phyloP scores from a whole-genome alignment of 352 stramenopile genomes.

The Pythium dissimile region DNA sequence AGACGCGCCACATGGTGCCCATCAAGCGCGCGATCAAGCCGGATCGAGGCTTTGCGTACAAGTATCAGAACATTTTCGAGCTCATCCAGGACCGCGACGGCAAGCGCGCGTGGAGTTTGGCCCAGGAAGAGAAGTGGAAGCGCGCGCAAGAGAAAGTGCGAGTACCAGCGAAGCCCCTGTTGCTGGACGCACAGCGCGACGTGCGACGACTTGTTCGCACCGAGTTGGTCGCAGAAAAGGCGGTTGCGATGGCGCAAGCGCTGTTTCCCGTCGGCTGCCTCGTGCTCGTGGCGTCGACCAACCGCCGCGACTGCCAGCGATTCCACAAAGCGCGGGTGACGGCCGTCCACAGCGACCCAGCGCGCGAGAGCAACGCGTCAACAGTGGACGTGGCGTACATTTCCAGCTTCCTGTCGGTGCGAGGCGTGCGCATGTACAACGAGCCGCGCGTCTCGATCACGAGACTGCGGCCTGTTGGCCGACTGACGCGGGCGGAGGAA shows the following conservation, averaged over 20 bases:
- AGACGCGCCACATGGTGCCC: constrained; percentile 43
- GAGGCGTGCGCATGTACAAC: constrained; percentile 28
- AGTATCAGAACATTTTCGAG: constrained; percentile 70
- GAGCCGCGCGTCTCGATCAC: constrained; percentile 21
- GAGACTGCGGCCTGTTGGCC: constrained; percentile 13
- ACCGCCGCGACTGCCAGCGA: constrained; percentile 8
- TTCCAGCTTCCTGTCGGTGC: constrained; percentile 16
- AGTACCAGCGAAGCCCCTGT: no score
- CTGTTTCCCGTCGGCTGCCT: constrained; percentile 40
- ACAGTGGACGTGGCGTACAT: constrained; percentile 52
- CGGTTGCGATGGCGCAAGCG: constrained; percentile 30
- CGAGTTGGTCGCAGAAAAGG: constrained; percentile 14
- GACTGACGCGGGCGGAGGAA: not conserved
- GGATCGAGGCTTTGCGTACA: constrained; percentile 54
- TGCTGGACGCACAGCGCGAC: no score
- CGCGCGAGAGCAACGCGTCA: constrained; percentile 9
- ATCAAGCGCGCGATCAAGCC: constrained; percentile 35
- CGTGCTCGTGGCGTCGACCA: constrained; percentile 28
- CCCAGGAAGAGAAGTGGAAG: constrained; percentile 31
- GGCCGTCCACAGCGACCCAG: constrained; percentile 24
- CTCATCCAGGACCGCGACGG: constrained; percentile 63
- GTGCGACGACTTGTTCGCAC: no score
- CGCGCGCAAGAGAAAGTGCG: constrained; percentile 6
- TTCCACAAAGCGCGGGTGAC: constrained; percentile 30
- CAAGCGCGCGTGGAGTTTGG: constrained; percentile 54